Percentiles rank a stretch among this genome's conserved stretches.
These are phyloP conservation scores for Albatrellus ellisii DNA, from an alignment of 768 basidiomycete genomes.

Conservation along the genomic window DNA sequence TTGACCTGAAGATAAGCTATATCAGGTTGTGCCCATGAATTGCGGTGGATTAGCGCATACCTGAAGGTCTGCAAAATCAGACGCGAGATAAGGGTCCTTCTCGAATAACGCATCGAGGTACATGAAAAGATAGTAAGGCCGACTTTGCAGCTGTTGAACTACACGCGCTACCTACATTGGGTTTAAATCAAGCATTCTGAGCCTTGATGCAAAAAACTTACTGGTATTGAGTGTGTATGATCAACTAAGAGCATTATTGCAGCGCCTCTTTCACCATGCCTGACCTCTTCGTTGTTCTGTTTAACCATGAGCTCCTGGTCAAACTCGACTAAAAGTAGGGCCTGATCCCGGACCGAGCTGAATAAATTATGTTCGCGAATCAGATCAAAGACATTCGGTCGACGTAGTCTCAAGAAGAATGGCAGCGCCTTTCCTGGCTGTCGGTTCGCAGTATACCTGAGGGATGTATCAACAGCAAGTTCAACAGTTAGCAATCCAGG, in stretches of 20 bases:
- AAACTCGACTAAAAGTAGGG: slow-evolving; percentile 84
- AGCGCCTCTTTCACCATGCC: slow-evolving; percentile 48
- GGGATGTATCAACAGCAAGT: slow-evolving; percentile 2
- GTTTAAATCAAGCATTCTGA: neutral
- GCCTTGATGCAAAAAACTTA: slow-evolving; percentile 18
- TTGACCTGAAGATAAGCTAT: slow-evolving; percentile 36
- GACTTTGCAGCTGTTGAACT: slow-evolving; percentile 68
- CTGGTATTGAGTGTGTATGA: slow-evolving; percentile 93
- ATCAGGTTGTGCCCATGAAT: slow-evolving; percentile 16
- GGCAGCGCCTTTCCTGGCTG: slow-evolving; percentile 93
- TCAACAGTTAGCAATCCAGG: slow-evolving; percentile 2
- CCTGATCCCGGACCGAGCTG: slow-evolving; percentile 90
- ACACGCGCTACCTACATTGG: slow-evolving; percentile 69
- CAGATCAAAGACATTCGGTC: slow-evolving; percentile 86
- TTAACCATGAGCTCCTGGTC: slow-evolving; percentile 75
- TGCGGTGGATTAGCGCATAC: slow-evolving; percentile 17
- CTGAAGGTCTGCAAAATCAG: slow-evolving; percentile 76
- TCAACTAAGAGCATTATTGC: slow-evolving; percentile 85
- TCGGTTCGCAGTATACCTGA: slow-evolving; percentile 71
- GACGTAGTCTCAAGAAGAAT: slow-evolving; percentile 75
- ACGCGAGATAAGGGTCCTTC: slow-evolving; percentile 71
- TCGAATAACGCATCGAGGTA: slow-evolving; percentile 86
- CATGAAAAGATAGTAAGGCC: slow-evolving; percentile 76
- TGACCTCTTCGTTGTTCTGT: slow-evolving; percentile 27
- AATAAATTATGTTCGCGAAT: slow-evolving; percentile 91